Percentiles rank a stretch among this genome's conserved stretches.
Evolutionary conservation across 108 stramenopile genomes (phyloP).

Genomic region (Fragilaria crotonensis): DNA sequence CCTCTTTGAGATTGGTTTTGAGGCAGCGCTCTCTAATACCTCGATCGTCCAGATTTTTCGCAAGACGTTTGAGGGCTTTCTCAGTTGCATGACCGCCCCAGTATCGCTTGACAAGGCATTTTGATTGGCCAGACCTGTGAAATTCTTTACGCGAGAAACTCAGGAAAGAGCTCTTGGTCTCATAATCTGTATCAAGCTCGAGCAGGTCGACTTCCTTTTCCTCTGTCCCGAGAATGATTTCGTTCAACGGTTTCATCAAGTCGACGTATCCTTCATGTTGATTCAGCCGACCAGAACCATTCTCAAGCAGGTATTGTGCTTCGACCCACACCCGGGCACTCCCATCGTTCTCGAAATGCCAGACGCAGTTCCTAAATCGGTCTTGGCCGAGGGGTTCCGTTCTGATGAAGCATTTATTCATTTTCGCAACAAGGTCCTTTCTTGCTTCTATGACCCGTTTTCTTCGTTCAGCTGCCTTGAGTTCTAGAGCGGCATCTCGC

Average conservation of each 20-base stretch:
- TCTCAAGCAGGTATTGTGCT: conserved; percentile 32
- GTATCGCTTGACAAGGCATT: conserved; percentile 45
- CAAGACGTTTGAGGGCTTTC: conserved; percentile 52
- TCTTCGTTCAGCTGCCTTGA: conserved; percentile 65
- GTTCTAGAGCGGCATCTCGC: conserved; percentile 76
- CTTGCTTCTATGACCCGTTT: conserved; percentile 80
- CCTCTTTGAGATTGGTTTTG: conserved; percentile 66
- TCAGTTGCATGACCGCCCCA: conserved; percentile 78
- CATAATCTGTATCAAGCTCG: conserved; percentile 21
- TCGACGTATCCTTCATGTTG: conserved; percentile 24
- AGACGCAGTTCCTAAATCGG: conserved; percentile 55
- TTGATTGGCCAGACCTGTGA: conserved; percentile 43
- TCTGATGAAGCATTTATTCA: conserved; percentile 77
- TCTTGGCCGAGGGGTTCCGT: conserved; percentile 71
- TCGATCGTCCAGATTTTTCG: conserved; percentile 68
- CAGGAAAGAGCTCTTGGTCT: conserved; percentile 26
- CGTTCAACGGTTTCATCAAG: conserved; percentile 16
- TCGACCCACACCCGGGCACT: conserved; percentile 72
- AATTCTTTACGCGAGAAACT: conserved; percentile 64
- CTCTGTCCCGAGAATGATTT: conserved; percentile 39
- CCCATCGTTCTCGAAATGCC: conserved; percentile 73
- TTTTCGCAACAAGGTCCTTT: conserved; percentile 74
- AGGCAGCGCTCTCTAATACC: conserved; percentile 49
- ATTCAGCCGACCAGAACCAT: conserved; percentile 3
- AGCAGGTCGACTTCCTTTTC: conserved; percentile 68